Evolutionary conservation across 2,329 filamentous ascomycete genomes (phyloP), one percentile per base, ranked within the genome.

Genomic region (Claviceps purpurea): DNA sequence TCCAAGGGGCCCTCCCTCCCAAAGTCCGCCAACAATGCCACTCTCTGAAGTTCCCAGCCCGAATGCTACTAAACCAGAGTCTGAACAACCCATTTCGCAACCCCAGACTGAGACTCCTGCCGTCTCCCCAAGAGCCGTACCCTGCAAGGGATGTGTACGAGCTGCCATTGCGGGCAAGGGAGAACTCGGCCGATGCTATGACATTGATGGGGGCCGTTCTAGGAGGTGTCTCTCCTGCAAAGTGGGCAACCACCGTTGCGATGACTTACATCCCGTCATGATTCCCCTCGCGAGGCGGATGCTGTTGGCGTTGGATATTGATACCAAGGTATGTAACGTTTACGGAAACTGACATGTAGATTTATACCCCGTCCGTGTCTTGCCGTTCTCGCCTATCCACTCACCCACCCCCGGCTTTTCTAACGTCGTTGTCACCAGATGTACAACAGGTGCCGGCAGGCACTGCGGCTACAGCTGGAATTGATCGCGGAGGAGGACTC

Each of bases 141-240:
- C 49, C n/a, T 45, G 40, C 16, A 22, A 38, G 8, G 49, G 49
- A 13, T 45, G 49, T 26, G 40, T 50, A 6, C 40, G 30, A 26
- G 49, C 41, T 5, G 49, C 26, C n/a, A 50, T 50, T n/a, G 24
- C 48, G 8, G 48, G 48, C 16, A 50, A 43, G 16, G 48, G 48
- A 24, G 20, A 42, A 2, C 22, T 34, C 10, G 48, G 40, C 4
- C 39, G 39, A 16, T 50, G 48, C 24, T 34, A 37, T 14, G 40
- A 50, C 16, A 20, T 16, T 22, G 49, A 44, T 7, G 16, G n/a
- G 14, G 41, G 49, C 11, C 39, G 26, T 7, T 42, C 39, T 2
- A 24, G 16, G n/a, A 38, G 48, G 20, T 50, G 48, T 20, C 20
- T 37, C 24, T 34, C 48, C 2, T 50, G 48, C 39, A 50, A 50